Percentiles rank a stretch among this genome's conserved stretches.
Evolutionary conservation across 352 stramenopile species (phyloP).

Genomic region (Phytophthora uliginosa): DNA sequence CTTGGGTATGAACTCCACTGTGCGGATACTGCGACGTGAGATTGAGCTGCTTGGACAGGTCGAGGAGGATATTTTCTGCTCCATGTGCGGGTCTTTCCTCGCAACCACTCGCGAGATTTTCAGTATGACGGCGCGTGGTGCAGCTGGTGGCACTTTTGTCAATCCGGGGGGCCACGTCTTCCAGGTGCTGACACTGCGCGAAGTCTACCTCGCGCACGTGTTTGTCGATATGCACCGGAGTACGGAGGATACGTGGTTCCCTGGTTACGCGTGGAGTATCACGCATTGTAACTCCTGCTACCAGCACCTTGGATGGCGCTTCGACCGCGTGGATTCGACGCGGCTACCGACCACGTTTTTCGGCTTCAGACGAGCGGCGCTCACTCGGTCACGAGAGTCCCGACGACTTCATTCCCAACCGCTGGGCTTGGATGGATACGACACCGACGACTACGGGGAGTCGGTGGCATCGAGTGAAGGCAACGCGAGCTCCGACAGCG

Average conservation of each 20-base stretch:
- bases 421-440: slow-evolving; percentile 28
- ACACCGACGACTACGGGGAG: slow-evolving; percentile 34
- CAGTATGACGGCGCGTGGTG: slow-evolving; percentile 68
- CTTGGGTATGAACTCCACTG: slow-evolving; percentile 67
- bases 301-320: slow-evolving; percentile 83
- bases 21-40: slow-evolving; percentile 65
- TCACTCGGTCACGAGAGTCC: slow-evolving; percentile 37
- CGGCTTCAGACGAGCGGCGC: slow-evolving; percentile 72
- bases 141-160: slow-evolving; percentile 77
- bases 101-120: slow-evolving; percentile 84
- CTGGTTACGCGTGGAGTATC: slow-evolving; percentile 86
- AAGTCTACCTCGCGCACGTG: slow-evolving; percentile 55
- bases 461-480: slow-evolving; percentile 33
- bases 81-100: slow-evolving; percentile 69
- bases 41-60: slow-evolving; percentile 68
- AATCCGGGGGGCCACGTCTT: slow-evolving; percentile 84
- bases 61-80: slow-evolving; percentile 75
- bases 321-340: slow-evolving; percentile 53
- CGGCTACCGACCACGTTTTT: slow-evolving; percentile 59
- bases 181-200: slow-evolving; percentile 81
- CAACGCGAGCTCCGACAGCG: slow-evolving; percentile 26
- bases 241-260: slow-evolving; percentile 84
- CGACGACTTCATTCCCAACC: slow-evolving; percentile 16
- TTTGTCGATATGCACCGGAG: slow-evolving; percentile 57
- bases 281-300: slow-evolving; percentile 76